Evolutionary conservation across 345 rosid species (phyloP), one percentile per base, ranked within the genome.

Genomic region (Gossypioides kirkii): DNA sequence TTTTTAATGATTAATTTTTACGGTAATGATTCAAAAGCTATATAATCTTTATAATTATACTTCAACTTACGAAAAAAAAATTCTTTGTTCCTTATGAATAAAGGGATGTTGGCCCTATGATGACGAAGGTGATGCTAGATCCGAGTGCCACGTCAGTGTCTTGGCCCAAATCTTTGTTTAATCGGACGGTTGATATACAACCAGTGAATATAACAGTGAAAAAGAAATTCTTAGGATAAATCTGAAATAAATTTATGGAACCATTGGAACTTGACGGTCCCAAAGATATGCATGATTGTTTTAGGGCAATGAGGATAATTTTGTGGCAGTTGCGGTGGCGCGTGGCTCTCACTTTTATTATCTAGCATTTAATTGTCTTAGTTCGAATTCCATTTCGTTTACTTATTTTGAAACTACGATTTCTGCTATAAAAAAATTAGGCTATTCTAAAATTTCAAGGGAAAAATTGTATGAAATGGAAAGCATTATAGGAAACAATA

Each of bases 241-340:
- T 74, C 73, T 63, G 6, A 32, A 32, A 32, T 77, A 80, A 76
- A 76, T 38, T 28, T 23, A 13, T 36, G 83, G 80, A 81, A 81
- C 75, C 84, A 41, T 70, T 47, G 68, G 69, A 60, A 58, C 8
- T 41, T 41, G 10, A 63, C 72, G 84, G 82, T 79, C 81, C 82
- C 76, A 58, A 58, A 58, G 6, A 52, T 38, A 12, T 8, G 13
- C 0, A 67, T 45, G 74, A 58, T 56, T 43, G 66, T 69, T 26
- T 69, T 20, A 42, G n/a, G 42, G 38, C 16, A 43, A n/a, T 26
- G 1, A 2, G 2, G 13, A 11, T 63, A 18, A 18, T 23, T 41
- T 52, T 26, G 17, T 22, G 73, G 46, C 38, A 13, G 46, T 25
- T 66, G 2, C 6, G 28, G n/a, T 22, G 41, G 84, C 73, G 84